phyloP scores from a whole-genome alignment of 2,329 filamentous ascomycete species.

The Rosellinia necatrix region DNA sequence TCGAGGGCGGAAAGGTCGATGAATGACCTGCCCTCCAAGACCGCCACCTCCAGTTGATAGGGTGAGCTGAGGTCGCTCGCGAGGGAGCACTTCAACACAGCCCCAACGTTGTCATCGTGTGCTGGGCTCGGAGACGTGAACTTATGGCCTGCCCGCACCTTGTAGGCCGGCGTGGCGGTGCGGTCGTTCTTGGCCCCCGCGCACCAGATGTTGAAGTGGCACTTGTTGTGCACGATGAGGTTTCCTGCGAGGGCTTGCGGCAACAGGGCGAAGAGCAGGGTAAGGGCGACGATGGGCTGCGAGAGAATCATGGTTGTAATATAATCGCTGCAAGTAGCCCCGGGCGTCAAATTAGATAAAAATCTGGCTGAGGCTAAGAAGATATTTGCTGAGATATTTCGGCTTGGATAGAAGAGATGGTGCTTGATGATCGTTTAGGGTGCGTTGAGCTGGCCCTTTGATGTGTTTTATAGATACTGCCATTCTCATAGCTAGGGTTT shows the following conservation, averaged over 20 bases:
- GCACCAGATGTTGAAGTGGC: slow-evolving; percentile 28
- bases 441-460: too few relatives aligned
- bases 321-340: neutral
- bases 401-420: too few relatives aligned
- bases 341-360: neutral
- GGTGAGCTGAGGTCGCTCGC: neutral
- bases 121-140: slow-evolving; percentile 27
- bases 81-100: slow-evolving; percentile 30
- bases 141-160: neutral
- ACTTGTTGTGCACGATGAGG: slow-evolving; percentile 27
- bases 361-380: too few relatives aligned
- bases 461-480: too few relatives aligned
- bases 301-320: neutral
- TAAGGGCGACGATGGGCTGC: neutral
- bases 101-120: slow-evolving; percentile 29
- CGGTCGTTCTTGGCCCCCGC: slow-evolving; percentile 30
- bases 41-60: slow-evolving; percentile 32
- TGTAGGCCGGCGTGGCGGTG: neutral
- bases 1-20: slow-evolving; percentile 32
- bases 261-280: slow-evolving; percentile 4
- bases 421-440: too few relatives aligned
- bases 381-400: too few relatives aligned
- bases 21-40: slow-evolving; percentile 28
- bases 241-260: slow-evolving; percentile 17
- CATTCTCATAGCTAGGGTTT: too few relatives aligned